Conservation (phyloP, 176 grass and related monocot species). For the Poa annua region DNA sequence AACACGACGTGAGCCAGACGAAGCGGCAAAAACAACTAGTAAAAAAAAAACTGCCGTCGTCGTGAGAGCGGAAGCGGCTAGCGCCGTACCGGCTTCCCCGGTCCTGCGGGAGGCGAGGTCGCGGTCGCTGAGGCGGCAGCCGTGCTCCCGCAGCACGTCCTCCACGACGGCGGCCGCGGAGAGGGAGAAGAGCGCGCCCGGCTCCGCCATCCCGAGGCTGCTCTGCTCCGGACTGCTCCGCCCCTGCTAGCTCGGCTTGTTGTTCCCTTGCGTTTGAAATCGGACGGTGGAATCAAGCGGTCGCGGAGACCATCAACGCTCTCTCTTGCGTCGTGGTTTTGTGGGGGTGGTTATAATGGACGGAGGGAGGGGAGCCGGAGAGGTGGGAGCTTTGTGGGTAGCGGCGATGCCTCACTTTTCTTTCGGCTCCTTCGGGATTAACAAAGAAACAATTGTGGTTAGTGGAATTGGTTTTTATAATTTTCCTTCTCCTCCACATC, state of each 20-base stretch:
- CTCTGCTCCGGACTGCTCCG: background rate
- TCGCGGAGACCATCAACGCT: slow-evolving; percentile 51
- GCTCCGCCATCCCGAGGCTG: slow-evolving; percentile 57
- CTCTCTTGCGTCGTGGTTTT: slow-evolving; percentile 45
- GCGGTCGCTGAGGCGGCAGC: slow-evolving; percentile 76
- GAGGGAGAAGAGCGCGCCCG: slow-evolving; percentile 58
- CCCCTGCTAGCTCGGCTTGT: background rate
- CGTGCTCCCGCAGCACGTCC: slow-evolving; percentile 89
- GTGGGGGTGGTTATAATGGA: slow-evolving; percentile 68
- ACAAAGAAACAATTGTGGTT: slow-evolving; percentile 51
- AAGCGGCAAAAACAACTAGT: background rate
- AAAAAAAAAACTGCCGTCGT: background rate
- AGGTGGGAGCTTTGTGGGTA: slow-evolving; percentile 43
- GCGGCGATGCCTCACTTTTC: slow-evolving; percentile 32
- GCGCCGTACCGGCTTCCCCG: slow-evolving; percentile 74
- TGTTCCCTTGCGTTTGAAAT: slow-evolving; percentile 26
- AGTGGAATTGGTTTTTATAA: slow-evolving; percentile 41
- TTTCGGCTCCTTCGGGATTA: slow-evolving; percentile 49
- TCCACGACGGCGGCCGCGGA: slow-evolving; percentile 84
- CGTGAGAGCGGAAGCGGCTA: background rate
- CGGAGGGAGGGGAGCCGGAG: slow-evolving; percentile 22
- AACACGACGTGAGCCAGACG: background rate
- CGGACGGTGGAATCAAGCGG: slow-evolving; percentile 48
- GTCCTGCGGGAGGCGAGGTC: slow-evolving; percentile 88
- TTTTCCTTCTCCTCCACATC: background rate